phyloP scores from a whole-genome alignment of 2,329 filamentous ascomycete species.

The Pseudogymnoascus sp. region DNA sequence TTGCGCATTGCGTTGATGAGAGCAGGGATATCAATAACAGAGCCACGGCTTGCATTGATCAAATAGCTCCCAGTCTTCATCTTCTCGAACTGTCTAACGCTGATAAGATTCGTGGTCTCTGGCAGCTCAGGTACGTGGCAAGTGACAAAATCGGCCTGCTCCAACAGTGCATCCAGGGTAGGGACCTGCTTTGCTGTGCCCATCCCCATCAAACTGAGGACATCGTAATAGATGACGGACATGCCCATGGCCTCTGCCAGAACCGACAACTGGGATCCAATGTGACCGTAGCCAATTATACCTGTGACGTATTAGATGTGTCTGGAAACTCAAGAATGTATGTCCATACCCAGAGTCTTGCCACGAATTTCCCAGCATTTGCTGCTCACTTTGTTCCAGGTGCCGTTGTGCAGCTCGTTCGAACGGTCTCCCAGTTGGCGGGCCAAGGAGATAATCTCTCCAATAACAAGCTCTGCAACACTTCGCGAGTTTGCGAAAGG shows the following conservation, averaged over 20 bases:
- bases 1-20: constrained; percentile 78
- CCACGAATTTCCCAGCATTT: constrained; percentile 98
- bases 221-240: constrained; percentile 95
- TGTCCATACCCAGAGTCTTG: constrained; percentile 71
- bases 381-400: constrained; percentile 95
- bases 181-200: constrained; percentile 80
- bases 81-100: constrained; percentile 63
- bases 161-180: constrained; percentile 66
- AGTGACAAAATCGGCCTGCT: constrained; percentile 81
- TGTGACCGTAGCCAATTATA: constrained; percentile 95
- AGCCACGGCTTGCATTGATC: constrained; percentile 92
- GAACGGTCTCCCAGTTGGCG: constrained; percentile 90
- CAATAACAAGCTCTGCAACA: constrained; percentile 92
- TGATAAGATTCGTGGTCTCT: constrained; percentile 90
- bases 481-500: constrained; percentile 97
- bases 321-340: constrained; percentile 3
- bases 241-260: constrained; percentile 97
- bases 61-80: constrained; percentile 94
- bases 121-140: constrained; percentile 89
- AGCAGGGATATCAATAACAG: constrained; percentile 87
- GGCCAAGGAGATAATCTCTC: constrained; percentile 83
- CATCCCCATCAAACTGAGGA: constrained; percentile 87
- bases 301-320: constrained; percentile 35
- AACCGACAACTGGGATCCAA: constrained; percentile 91
- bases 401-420: constrained; percentile 85